Evolutionary conservation across 495 filamentous ascomycete species (phyloP), one percentile per base, ranked within the genome.

Genomic region (Xylaria palmicola): DNA sequence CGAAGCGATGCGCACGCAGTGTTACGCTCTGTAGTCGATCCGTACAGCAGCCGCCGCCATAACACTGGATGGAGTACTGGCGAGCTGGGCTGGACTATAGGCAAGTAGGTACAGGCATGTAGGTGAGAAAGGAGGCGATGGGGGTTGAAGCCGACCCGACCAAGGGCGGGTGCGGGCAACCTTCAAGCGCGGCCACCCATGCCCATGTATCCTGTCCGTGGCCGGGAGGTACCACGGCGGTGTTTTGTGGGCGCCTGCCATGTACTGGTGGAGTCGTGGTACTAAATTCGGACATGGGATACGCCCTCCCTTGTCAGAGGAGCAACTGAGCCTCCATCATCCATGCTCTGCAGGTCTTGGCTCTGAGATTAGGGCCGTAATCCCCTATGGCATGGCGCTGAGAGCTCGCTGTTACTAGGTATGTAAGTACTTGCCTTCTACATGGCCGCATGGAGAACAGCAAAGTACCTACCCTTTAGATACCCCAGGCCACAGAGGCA

Each of bases 1-100:
- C 49, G 50, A 61, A 61, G 59, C 59, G 50, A 55, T 54, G 59
- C 50, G 59, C 55, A 58, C 41, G 55, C 59, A 61, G 50, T 61
- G 59, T 55, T 43, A 61, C 59, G 59, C 50, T 61, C 50, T n/a
- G 59, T 37, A 34, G 51, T 26, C 40, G 59, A 61, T 61, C 59
- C 30, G 50, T 47, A 53, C 36, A 40, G 51, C 51, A 41, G 34
- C 32, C n/a, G n/a, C n/a, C n/a, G n/a, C n/a, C n/a, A n/a, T n/a
- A n/a, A n/a, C n/a, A n/a, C n/a, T n/a, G n/a, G n/a, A n/a, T n/a
- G n/a, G n/a, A n/a, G n/a, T n/a, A n/a, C n/a, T n/a, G n/a, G n/a
- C n/a, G n/a, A n/a, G n/a, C n/a, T n/a, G n/a, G n/a, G n/a, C n/a
- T 51, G 48, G 32, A 51, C 48, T 36, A 51, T 51, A 36, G 6